Conservation (phyloP, 140 eudicot genomes). For the Oenanthe javanica region DNA sequence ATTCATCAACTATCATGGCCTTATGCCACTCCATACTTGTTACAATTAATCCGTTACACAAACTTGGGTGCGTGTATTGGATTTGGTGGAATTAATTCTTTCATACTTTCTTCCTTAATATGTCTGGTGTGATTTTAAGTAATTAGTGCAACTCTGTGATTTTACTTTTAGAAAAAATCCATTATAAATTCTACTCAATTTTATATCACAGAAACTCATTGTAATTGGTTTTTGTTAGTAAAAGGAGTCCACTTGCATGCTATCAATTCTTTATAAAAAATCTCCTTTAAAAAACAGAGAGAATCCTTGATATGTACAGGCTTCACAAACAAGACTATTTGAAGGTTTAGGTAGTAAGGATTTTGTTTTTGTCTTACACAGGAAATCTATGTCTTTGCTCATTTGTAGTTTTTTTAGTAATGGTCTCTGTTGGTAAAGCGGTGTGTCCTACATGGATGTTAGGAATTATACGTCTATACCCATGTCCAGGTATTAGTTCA, state of each 20-base stretch:
- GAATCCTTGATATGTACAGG: background rate
- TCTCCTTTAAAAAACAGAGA: background rate
- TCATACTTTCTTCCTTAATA: background rate
- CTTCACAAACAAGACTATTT: background rate
- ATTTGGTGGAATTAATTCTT: background rate
- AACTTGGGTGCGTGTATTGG: background rate
- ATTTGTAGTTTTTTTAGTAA: background rate
- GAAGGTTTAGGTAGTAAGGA: background rate
- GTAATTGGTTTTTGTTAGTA: background rate
- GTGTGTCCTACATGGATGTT: background rate
- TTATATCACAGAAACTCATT: background rate
- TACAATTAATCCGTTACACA: background rate
- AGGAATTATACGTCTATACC: background rate
- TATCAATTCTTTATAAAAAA: background rate
- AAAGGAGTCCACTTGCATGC: background rate
- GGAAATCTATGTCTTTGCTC: background rate
- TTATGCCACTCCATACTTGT: background rate
- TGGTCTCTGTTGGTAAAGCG: background rate
- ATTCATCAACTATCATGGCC: background rate
- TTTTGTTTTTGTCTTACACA: background rate
- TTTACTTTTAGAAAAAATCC: background rate
- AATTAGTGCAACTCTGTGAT: background rate
- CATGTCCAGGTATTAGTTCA: background rate
- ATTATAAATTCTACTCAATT: background rate
- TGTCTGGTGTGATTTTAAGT: background rate